Base-by-base conservation (phyloP, 2,329 filamentous ascomycete species). In the Apiospora phragmitis region DNA sequence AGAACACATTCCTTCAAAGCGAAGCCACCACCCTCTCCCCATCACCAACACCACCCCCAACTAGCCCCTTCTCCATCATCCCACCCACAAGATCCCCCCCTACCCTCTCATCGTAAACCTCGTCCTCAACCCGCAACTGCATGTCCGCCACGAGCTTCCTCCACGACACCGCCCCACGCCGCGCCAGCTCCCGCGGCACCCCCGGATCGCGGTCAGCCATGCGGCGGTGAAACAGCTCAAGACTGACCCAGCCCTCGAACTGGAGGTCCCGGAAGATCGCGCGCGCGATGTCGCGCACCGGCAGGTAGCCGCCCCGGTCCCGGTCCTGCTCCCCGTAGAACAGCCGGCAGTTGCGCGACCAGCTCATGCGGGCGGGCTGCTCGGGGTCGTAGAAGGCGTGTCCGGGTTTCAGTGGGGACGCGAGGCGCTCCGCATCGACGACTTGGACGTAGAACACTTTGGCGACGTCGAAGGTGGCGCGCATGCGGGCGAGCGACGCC, bases 401-500 rank as follows among this genome's bases (percentile, higher is more conserved):
- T 1, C 84, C 85, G 26, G 84, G 77, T 2, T 85, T 75, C 11
- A 95, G 79, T 0, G 92, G 92, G 14, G 81, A 75, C 0, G 79
- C 76, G 4, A 94, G 83, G 4, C 86, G 84, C 78, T 94, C 91
- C 1, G 89, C 93, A 76, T 95, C 93, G 6, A 93, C 92, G 9
- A 95, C 86, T 77, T 95, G 93, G 1, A 95, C 84, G 75, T 93
- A 93, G 75, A 94, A 93, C 0, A 95, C 85, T 78, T 92, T 93
- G 55, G 82, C 79, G 1, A 88, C 83, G 72, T 93, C 88, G 8
- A 94, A 81, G 0, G 81, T 82, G 1, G 82, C 74, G 0, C 90
- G 79, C 7, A 94, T 81, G 5, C 85, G 82, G 42, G 83, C 78
- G 59, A 94, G 80, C 0, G 90, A 91, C 1, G 82, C 81, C 9